Evolutionary conservation across 2,329 filamentous ascomycete species (phyloP), one percentile per base, ranked within the genome.

Genomic region (Pseudocercospora fijiensis): DNA sequence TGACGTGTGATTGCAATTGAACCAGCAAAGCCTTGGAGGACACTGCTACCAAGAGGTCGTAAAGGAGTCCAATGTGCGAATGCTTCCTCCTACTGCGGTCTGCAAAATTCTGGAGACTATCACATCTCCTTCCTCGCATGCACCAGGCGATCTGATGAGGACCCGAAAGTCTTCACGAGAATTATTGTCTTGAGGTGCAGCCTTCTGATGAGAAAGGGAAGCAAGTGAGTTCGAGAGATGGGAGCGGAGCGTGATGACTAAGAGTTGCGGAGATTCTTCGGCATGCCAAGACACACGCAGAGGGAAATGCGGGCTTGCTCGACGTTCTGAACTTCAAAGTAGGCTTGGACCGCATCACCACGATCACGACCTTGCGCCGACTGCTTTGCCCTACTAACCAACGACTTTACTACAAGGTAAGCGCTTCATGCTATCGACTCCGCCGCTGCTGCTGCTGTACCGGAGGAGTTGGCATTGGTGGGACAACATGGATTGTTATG

Each of bases 291-390:
- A 37, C 33, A 37, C 33, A 37, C 33, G 33, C 33, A 37, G 33
- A 37, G 33, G 33, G 33, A 37, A 37, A 37, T 37, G 33, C 33
- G 33, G 33, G 33, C 33, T 37, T 37, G 33, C 3, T 37, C 13
- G 33, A 37, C 16, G 52, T 28, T 24, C 24, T 52, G 24, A 27
- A 52, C 28, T 33, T 37, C 52, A 33, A 26, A 16, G 8, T 26
- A 49, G 52, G 52, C 28, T 56, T 30, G 52, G 11, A 56, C 52
- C 16, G 52, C 28, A 56, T 37, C 52, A 37, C 27, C 27, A 56
- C 52, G 26, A 56, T 16, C 8, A 49, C 45, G 45, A 49, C 45
- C 8, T 28, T 56, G 52, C 52, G 52, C 52, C 26, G 26, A 56
- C 28, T 28, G 49, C 49, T 52, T n/a, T 8, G 24, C 16, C 49